These are phyloP conservation scores for Pyrenophora tritici-repentis DNA, from an alignment of 2,329 filamentous ascomycete species.

Conservation along the genomic window DNA sequence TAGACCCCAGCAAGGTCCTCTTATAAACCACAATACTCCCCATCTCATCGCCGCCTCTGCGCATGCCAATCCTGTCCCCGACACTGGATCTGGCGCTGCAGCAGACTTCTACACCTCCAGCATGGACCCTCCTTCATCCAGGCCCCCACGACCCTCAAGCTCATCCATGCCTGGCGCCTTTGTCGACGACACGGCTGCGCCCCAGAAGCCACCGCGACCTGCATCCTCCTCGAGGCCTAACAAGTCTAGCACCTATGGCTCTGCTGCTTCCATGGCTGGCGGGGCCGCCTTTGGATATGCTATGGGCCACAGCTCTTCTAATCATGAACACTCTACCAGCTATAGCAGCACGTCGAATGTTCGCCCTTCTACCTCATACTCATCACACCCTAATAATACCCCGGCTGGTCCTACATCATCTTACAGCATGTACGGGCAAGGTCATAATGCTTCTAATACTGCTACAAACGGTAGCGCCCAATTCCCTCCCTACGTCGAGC, in stretches of 20 bases:
- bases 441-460: constrained; percentile 28
- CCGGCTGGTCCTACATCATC: constrained; percentile 16
- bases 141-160: constrained; percentile 41
- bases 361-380: constrained; percentile 32
- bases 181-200: constrained; percentile 35
- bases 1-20: constrained; percentile 56
- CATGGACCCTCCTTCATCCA: constrained; percentile 30
- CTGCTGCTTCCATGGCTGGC: constrained; percentile 44
- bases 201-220: constrained; percentile 41
- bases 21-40: constrained; percentile 58
- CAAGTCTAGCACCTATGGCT: constrained; percentile 42
- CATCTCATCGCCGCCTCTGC: constrained; percentile 61
- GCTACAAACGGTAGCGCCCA: constrained; percentile 42
- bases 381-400: constrained; percentile 28
- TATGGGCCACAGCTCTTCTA: constrained; percentile 41
- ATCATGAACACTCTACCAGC: constrained; percentile 31
- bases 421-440: constrained; percentile 36
- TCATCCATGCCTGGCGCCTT: constrained; percentile 46
- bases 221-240: constrained; percentile 30
- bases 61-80: constrained; percentile 58
- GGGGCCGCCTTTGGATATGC: constrained; percentile 52
- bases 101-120: constrained; percentile 59
- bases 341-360: constrained; percentile 30
- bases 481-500: constrained; percentile 37
- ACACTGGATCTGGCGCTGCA: constrained; percentile 64